Base-by-base conservation (phyloP, 495 filamentous ascomycete genomes). In the Podospora sp. region DNA sequence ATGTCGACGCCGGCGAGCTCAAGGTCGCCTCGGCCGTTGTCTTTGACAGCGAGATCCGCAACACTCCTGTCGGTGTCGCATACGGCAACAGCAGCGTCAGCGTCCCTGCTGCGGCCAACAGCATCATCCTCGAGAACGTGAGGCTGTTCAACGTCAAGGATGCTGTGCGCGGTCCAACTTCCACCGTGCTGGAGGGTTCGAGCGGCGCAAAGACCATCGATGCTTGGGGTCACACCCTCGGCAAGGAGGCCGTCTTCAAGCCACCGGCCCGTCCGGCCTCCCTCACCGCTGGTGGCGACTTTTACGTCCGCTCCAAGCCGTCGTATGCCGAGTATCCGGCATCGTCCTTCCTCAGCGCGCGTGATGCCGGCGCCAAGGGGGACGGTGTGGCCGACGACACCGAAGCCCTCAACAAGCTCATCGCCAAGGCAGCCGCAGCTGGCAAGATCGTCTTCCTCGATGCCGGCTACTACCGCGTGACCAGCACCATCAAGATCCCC, bases 401-500 rank as follows among this genome's bases (percentile, higher is more conserved):
- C 11, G 77, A 76, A 0, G 82, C 81, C 9, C 79, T 97, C 60
- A 92, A 97, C 74, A 81, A 83, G 21, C 72, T 87, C 40, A 82
- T 93, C 40, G 83, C 92, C 59, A 83, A 82, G 11, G 88, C 84
- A 18, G 74, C 77, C 6, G 73, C 76, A 0, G 66, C 78, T 0
- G 78, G 78, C 58, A 87, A 91, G 58, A 81, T 97, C 49, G 87
- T 94, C 53, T 97, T 89, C 81, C 91, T 97, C 73, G 91, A 96
- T 71, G 88, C 92, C 64, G 94, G 94, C 22, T 86, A 88, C 25
- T 97, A 97, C 79, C 80, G 90, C 18, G 85, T 97, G 66, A 91
- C 89, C 18, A 81, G 84, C 40, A 97, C 94, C 2, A 76, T 97
- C 70, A 84, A 87, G 68, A 85, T 97, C 27, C 94, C 93, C 0